Percentiles rank a stretch among this genome's conserved stretches.
phyloP scores from a whole-genome alignment of 2,329 filamentous ascomycete genomes.

The Phaeophleospora eucalypticola region DNA sequence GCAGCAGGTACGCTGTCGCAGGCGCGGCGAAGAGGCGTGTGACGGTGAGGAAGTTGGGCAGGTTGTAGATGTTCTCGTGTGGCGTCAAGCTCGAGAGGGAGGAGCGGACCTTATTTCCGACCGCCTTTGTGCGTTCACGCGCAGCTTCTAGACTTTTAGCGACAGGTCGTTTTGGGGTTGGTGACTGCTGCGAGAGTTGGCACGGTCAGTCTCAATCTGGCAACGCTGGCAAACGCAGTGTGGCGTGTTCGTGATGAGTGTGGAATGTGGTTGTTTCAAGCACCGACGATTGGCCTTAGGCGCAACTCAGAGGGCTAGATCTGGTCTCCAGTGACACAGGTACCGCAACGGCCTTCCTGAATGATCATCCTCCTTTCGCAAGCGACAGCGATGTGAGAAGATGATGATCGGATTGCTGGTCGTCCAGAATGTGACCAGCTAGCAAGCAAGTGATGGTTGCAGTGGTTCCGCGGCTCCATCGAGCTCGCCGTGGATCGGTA shows the following conservation, averaged over 20 bases:
- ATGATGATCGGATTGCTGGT: not conserved
- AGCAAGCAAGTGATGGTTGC: not conserved
- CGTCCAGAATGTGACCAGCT: not conserved
- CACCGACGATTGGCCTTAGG: no score
- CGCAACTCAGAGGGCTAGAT: no score
- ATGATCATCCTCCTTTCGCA: no score
- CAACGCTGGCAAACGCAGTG: conserved; percentile 1
- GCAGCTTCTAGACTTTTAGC: conserved; percentile 24
- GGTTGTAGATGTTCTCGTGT: conserved; percentile 91
- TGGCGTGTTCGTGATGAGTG: conserved; percentile 2
- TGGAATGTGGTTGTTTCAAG: no score
- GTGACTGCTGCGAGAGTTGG: conserved; percentile 1
- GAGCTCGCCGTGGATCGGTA: not conserved
- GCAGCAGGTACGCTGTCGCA: conserved; percentile 79
- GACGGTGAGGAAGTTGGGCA: conserved; percentile 91
- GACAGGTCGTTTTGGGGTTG: conserved; percentile 19
- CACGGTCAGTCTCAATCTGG: conserved; percentile 1
- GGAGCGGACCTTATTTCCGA: conserved; percentile 30
- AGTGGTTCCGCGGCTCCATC: not conserved
- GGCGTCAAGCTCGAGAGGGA: conserved; percentile 33
- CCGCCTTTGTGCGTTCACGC: conserved; percentile 27
- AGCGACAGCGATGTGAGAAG: no score
- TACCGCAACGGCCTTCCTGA: no score
- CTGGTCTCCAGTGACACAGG: no score
- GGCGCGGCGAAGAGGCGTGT: conserved; percentile 80